These are phyloP conservation scores for Datura wrightii DNA, from an alignment of 257 asterid genomes.

Conservation along the genomic window DNA sequence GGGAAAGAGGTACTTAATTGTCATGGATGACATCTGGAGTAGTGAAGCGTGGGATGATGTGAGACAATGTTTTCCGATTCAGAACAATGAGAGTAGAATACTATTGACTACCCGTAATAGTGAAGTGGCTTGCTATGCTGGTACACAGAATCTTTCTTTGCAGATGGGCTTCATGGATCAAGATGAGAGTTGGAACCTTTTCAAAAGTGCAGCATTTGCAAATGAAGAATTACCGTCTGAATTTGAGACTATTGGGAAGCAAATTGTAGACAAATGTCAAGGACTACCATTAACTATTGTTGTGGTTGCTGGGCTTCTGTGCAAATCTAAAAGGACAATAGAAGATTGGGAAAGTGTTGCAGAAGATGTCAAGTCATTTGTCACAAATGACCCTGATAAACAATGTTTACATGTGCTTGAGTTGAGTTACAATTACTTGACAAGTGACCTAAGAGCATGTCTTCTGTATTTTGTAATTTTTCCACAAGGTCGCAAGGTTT, in stretches of 20 bases:
- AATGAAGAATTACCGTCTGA: not conserved
- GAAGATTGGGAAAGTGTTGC: slow-evolving; percentile 1
- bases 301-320: slow-evolving; percentile 19
- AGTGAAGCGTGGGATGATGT: slow-evolving; percentile 21
- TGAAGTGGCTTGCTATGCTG: not conserved
- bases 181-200: slow-evolving; percentile 27
- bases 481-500: not conserved
- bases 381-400: not conserved
- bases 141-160: not conserved
- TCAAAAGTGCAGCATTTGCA: not conserved
- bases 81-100: slow-evolving; percentile 34
- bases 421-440: slow-evolving; percentile 29
- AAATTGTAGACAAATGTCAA: slow-evolving; percentile 30
- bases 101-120: slow-evolving; percentile 21
- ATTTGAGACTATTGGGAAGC: slow-evolving; percentile 18
- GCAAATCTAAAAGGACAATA: not conserved
- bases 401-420: not conserved
- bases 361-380: not conserved
- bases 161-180: not conserved
- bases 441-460: slow-evolving; percentile 29
- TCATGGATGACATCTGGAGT: slow-evolving; percentile 36
- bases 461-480: slow-evolving; percentile 23
- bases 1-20: slow-evolving; percentile 22
- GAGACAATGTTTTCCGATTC: not conserved
- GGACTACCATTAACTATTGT: slow-evolving; percentile 33